Percentiles rank a stretch among this genome's conserved stretches.
Evolutionary conservation across 2,329 filamentous ascomycete genomes (phyloP).

Genomic region (Curvularia sp.): DNA sequence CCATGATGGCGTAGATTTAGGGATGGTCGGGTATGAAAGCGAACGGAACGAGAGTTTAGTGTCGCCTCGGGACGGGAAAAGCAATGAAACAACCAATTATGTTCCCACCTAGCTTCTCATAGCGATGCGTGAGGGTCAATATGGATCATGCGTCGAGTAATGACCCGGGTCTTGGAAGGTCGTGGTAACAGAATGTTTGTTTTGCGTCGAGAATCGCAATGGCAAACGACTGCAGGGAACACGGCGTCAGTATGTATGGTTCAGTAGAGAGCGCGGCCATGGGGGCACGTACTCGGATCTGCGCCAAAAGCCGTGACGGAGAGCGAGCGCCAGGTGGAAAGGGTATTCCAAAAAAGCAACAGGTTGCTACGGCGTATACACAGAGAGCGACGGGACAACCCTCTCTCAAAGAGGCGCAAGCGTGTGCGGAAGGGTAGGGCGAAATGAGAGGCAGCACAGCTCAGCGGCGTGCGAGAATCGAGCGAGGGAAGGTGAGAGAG

Average conservation of each 20-base stretch:
- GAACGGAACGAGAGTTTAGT: conserved; percentile 29
- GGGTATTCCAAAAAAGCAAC: conserved; percentile 18
- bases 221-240: conserved; percentile 22
- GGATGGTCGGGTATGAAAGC: conserved; percentile 22
- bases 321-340: conserved; percentile 24
- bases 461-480: conserved; percentile 41
- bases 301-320: conserved; percentile 25
- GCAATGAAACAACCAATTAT: conserved; percentile 31
- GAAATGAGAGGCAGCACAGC: conserved; percentile 49
- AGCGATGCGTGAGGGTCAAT: conserved; percentile 29
- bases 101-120: conserved; percentile 38
- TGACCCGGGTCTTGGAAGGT: conserved; percentile 5
- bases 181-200: background rate
- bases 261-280: conserved; percentile 20
- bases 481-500: conserved; percentile 17
- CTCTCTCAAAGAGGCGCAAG: conserved; percentile 50
- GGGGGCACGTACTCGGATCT: conserved; percentile 31
- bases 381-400: conserved; percentile 31
- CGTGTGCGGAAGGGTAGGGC: conserved; percentile 23
- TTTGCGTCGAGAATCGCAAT: conserved; percentile 9
- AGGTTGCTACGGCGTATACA: conserved; percentile 24
- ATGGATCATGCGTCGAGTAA: background rate
- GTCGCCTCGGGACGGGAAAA: conserved; percentile 28
- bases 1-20: conserved; percentile 61
- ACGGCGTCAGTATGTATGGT: conserved; percentile 32